Conservation (phyloP, 2,329 filamentous ascomycete genomes). For the Arthrobotrys conoides region DNA sequence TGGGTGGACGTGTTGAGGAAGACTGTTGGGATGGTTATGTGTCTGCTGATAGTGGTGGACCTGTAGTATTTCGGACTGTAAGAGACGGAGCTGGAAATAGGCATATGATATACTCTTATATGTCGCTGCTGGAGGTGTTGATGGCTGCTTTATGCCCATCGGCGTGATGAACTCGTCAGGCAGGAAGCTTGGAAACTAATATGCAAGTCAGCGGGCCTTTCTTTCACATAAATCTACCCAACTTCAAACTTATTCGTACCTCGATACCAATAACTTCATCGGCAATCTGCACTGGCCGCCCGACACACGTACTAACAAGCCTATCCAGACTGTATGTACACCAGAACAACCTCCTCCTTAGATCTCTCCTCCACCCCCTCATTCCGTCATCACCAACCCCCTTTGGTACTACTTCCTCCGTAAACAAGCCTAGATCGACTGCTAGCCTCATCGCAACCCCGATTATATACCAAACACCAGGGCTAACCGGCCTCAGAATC, state of each 20-base stretch:
- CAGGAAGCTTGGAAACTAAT: slow-evolving; percentile 81
- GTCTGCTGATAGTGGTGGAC: slow-evolving; percentile 94
- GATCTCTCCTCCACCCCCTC: slow-evolving; percentile 86
- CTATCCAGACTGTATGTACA: slow-evolving; percentile 95
- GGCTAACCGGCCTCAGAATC: slow-evolving; percentile 88
- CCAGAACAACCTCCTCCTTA: slow-evolving; percentile 93
- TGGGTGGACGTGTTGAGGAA: slow-evolving; percentile 54
- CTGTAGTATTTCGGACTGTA: slow-evolving; percentile 95
- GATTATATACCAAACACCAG: slow-evolving; percentile 96
- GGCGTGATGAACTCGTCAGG: slow-evolving; percentile 91
- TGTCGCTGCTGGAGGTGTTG: slow-evolving; percentile 77
- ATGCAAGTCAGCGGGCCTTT: slow-evolving; percentile 11
- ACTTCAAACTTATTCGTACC: slow-evolving; percentile 40
- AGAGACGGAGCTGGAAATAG: slow-evolving; percentile 87
- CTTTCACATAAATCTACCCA: not conserved
- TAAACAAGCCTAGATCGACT: slow-evolving; percentile 91
- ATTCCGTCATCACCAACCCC: slow-evolving; percentile 74
- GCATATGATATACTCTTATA: slow-evolving; percentile 94
- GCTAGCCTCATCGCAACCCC: slow-evolving; percentile 91
- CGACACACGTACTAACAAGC: slow-evolving; percentile 94
- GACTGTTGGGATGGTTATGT: slow-evolving; percentile 68
- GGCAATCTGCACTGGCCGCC: slow-evolving; percentile 92
- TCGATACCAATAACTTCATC: slow-evolving; percentile 97
- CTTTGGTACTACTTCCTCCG: slow-evolving; percentile 77
- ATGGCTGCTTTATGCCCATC: slow-evolving; percentile 73